Evolutionary conservation across 257 asterid species (phyloP).

Genomic region (Asclepias syriaca): DNA sequence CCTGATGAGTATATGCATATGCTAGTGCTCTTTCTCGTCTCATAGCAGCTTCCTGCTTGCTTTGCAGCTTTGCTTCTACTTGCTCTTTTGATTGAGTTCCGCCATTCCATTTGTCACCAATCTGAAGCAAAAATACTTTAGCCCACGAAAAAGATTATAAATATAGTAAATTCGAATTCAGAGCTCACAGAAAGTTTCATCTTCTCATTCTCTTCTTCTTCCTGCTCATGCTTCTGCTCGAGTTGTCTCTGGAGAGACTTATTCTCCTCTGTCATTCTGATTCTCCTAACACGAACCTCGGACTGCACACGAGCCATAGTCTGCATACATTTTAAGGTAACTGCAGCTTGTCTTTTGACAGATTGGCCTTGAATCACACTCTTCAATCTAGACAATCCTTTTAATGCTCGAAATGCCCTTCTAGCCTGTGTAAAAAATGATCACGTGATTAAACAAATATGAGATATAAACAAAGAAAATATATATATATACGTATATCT

Average conservation of each 20-base stretch:
- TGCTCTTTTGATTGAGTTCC: constrained; percentile 65
- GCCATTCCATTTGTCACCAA: constrained; percentile 64
- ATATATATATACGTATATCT: constrained; percentile 3
- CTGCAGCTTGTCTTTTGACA: constrained; percentile 57
- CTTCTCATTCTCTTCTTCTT: constrained; percentile 53
- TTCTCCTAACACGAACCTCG: constrained; percentile 59
- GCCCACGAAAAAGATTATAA: not conserved
- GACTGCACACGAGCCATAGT: constrained; percentile 62
- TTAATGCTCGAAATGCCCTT: constrained; percentile 59
- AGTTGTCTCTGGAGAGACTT: constrained; percentile 63
- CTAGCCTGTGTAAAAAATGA: constrained; percentile 45
- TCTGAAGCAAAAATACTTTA: constrained; percentile 25
- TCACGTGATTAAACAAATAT: not conserved
- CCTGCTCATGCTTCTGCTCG: constrained; percentile 54
- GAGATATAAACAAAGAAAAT: not conserved
- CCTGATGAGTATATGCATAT: constrained; percentile 72
- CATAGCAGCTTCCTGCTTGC: constrained; percentile 59
- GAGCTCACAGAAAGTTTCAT: constrained; percentile 50
- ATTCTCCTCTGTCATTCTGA: constrained; percentile 55
- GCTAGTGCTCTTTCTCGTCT: constrained; percentile 88
- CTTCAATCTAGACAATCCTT: constrained; percentile 66
- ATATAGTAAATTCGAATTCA: not conserved
- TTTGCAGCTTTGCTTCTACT: constrained; percentile 50
- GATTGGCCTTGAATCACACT: constrained; percentile 55
- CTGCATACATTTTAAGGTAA: constrained; percentile 67